Percentiles rank a stretch among this genome's conserved stretches.
These are phyloP conservation scores for Grosmannia huntii DNA, from an alignment of 2,329 filamentous ascomycete species.

Conservation along the genomic window DNA sequence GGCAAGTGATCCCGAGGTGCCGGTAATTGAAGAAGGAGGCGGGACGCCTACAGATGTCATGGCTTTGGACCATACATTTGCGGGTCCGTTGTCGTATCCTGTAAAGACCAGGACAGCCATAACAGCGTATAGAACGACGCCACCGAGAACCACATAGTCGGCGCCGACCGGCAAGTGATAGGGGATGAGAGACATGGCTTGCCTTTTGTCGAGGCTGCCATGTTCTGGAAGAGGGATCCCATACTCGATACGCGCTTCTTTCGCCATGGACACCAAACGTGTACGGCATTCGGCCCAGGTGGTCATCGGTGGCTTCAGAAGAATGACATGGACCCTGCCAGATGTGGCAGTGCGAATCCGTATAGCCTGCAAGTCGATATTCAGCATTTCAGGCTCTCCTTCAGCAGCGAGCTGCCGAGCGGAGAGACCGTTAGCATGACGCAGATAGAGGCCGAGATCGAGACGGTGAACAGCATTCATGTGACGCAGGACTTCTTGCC, in stretches of 20 bases:
- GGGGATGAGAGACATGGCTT: neutral
- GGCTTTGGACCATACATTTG: conserved; percentile 26
- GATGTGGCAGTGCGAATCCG: conserved; percentile 40
- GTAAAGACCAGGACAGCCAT: conserved; percentile 31
- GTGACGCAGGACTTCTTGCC: conserved; percentile 48
- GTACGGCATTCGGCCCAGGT: conserved; percentile 54
- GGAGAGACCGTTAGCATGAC: conserved; percentile 50
- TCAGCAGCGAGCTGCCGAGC: conserved; percentile 17
- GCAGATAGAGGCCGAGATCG: conserved; percentile 67
- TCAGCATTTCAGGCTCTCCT: conserved; percentile 41
- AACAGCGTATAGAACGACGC: conserved; percentile 41
- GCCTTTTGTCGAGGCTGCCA: conserved; percentile 22
- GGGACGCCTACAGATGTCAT: neutral
- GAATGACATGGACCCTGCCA: conserved; percentile 35
- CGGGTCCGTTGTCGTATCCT: conserved; percentile 39
- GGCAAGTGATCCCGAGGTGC: conserved; percentile 6
- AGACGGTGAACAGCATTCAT: conserved; percentile 77
- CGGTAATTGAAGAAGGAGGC: neutral
- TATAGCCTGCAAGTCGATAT: conserved; percentile 53
- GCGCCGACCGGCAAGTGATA: conserved; percentile 29
- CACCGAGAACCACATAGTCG: conserved; percentile 40
- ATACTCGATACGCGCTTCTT: conserved; percentile 43
- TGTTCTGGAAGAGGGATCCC: conserved; percentile 37
- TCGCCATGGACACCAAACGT: conserved; percentile 59
- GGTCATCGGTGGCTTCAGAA: conserved; percentile 58